A percentile compares a stretch with the other conserved stretches of the same genome.
Conservation (phyloP, 306 rosid species). For the Prunus davidiana region DNA sequence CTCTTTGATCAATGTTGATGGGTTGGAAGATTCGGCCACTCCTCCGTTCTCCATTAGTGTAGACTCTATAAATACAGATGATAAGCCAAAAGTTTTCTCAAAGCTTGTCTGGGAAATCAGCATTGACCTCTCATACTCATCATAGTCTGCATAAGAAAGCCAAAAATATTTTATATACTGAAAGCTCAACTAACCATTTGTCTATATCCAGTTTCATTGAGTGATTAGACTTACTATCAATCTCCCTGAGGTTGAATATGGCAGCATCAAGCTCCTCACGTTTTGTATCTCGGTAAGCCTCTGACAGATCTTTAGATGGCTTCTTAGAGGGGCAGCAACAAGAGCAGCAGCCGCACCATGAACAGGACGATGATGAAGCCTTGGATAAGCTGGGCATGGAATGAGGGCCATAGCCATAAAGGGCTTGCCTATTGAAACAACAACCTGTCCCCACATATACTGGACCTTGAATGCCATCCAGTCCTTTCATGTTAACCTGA, state of each 20-base stretch:
- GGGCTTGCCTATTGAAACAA: constrained; percentile 93
- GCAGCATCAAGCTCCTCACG: constrained; percentile 96
- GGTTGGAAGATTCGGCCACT: constrained; percentile 72
- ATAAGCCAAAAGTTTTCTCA: constrained; percentile 94
- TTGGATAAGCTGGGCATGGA: constrained; percentile 72
- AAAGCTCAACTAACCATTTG: constrained; percentile 18
- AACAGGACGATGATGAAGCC: constrained; percentile 63
- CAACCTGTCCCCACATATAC: constrained; percentile 97
- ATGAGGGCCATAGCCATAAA: constrained; percentile 93
- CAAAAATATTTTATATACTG: constrained; percentile 13
- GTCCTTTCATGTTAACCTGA: constrained; percentile 99
- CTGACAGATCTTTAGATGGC: constrained; percentile 64
- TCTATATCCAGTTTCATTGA: constrained; percentile 12
- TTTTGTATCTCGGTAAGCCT: constrained; percentile 76
- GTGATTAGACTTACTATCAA: constrained; percentile 62
- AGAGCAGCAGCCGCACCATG: constrained; percentile 59
- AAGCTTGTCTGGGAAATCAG: constrained; percentile 92
- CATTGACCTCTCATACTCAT: constrained; percentile 95
- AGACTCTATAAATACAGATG: constrained; percentile 91
- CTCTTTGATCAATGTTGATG: constrained; percentile 81
- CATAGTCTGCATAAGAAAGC: constrained; percentile 63
- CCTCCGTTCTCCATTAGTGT: constrained; percentile 97
- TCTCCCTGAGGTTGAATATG: constrained; percentile 86
- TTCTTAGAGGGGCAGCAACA: constrained; percentile 92
- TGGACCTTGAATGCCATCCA: constrained; percentile 99